phyloP scores from a whole-genome alignment of 176 grass and related monocot genomes.

The Musa schizocarpa region DNA sequence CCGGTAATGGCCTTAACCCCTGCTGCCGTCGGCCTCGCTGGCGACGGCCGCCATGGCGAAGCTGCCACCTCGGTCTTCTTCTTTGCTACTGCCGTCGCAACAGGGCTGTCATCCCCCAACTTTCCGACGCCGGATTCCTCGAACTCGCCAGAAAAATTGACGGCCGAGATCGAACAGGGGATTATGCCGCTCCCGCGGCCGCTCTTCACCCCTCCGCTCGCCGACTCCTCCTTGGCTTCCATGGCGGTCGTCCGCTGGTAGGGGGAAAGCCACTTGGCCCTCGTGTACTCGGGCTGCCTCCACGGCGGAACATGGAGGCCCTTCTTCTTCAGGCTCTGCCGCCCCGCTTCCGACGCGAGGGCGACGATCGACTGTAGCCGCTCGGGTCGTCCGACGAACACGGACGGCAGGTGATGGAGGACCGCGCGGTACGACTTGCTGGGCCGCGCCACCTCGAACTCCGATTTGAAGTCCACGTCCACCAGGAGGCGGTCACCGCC shows the following conservation, averaged over 20 bases:
- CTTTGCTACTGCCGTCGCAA: neutral
- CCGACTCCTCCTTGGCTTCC: neutral
- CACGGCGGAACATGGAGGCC: constrained; percentile 64
- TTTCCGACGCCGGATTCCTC: constrained; percentile 21
- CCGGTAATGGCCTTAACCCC: constrained; percentile 45
- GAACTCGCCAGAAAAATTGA: constrained; percentile 43
- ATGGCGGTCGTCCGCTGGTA: neutral
- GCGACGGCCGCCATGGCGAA: constrained; percentile 31
- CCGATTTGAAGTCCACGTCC: constrained; percentile 75
- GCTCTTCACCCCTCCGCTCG: neutral
- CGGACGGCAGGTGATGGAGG: constrained; percentile 53
- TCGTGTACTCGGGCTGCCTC: constrained; percentile 41
- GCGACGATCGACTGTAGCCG: constrained; percentile 60
- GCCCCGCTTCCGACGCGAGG: constrained; percentile 48
- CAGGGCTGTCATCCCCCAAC: neutral
- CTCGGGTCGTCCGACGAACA: constrained; percentile 67
- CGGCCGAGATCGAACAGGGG: constrained; percentile 30
- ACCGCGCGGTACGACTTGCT: constrained; percentile 71
- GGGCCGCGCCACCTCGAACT: constrained; percentile 81
- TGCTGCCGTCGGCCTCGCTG: constrained; percentile 3
- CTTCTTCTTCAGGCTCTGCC: constrained; percentile 83
- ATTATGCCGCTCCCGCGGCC: neutral
- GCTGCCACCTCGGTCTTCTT: constrained; percentile 53
- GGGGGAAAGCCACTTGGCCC: constrained; percentile 34
- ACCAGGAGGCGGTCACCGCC: constrained; percentile 39